A percentile compares a stretch with the other conserved stretches of the same genome.
Evolutionary conservation across 1,284 basidiomycete species (phyloP).

Genomic region (Trichosporon faecale): DNA sequence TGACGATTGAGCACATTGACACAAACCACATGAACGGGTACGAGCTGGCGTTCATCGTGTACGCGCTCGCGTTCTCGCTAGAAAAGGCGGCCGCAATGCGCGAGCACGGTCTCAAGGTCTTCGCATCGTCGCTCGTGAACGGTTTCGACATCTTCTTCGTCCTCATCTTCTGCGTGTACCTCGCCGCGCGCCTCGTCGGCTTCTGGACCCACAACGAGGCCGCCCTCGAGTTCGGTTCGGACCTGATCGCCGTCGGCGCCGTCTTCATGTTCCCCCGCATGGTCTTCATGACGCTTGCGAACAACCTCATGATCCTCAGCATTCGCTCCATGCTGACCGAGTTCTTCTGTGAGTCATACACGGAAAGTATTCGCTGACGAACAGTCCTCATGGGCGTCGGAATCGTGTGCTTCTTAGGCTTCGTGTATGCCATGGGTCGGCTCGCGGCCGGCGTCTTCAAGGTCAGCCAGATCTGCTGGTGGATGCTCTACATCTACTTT

Average conservation of each 20-base stretch:
- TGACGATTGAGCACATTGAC: slow-evolving; percentile 73
- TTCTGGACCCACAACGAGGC: slow-evolving; percentile 53
- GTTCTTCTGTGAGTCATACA: slow-evolving; percentile 47
- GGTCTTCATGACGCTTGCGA: slow-evolving; percentile 80
- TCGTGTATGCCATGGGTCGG: slow-evolving; percentile 87
- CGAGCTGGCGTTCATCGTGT: slow-evolving; percentile 75
- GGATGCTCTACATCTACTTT: slow-evolving; percentile 59
- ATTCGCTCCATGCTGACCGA: slow-evolving; percentile 51
- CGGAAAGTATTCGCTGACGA: slow-evolving; percentile 29
- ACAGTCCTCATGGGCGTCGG: slow-evolving; percentile 75
- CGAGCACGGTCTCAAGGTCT: slow-evolving; percentile 76
- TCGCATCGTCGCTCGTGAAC: slow-evolving; percentile 56
- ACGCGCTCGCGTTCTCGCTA: slow-evolving; percentile 77
- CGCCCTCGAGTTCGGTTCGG: slow-evolving; percentile 58
- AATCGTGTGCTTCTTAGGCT: slow-evolving; percentile 70
- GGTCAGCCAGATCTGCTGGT: slow-evolving; percentile 48
- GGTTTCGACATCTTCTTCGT: slow-evolving; percentile 84
- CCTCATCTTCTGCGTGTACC: slow-evolving; percentile 68
- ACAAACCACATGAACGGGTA: slow-evolving; percentile 61
- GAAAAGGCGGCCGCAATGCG: slow-evolving; percentile 92
- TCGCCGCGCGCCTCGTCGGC: slow-evolving; percentile 68
- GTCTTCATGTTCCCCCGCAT: slow-evolving; percentile 82
- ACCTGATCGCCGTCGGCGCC: slow-evolving; percentile 57
- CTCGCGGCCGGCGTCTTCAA: slow-evolving; percentile 43
- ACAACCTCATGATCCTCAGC: slow-evolving; percentile 65